phyloP scores from a whole-genome alignment of 495 filamentous ascomycete genomes.

The Aspergillus baeticus region DNA sequence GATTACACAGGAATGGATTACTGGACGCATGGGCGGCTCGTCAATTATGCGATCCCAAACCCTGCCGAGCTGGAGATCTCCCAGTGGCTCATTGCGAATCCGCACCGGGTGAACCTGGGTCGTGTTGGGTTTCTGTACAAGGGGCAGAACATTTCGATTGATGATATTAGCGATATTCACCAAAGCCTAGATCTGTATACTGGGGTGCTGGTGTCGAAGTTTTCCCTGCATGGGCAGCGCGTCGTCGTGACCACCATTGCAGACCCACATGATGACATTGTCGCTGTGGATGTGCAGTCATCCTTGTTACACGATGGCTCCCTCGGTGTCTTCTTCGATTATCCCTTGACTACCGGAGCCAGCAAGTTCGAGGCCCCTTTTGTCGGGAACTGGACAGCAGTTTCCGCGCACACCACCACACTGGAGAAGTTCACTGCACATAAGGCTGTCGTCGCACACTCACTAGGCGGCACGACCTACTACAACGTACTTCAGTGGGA shows the following conservation, averaged over 20 bases:
- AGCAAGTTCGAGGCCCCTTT: conserved; percentile 15
- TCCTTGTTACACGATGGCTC: background rate
- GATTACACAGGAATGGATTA: conserved; percentile 19
- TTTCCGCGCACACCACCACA: background rate
- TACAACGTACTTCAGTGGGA: conserved; percentile 2
- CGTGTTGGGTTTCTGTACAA: conserved; percentile 16
- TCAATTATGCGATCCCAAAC: conserved; percentile 20
- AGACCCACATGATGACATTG: background rate
- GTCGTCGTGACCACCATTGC: background rate
- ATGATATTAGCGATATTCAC: conserved; percentile 1
- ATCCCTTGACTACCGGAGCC: conserved; percentile 8
- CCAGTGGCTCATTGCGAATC: conserved; percentile 20
- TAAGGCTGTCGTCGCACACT: background rate
- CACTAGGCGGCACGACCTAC: conserved; percentile 3
- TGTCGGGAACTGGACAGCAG: conserved; percentile 7
- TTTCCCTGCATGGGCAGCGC: conserved; percentile 7
- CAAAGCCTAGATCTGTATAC: conserved; percentile 17
- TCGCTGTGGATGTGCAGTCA: conserved; percentile 5
- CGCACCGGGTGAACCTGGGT: conserved; percentile 17
- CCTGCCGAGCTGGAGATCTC: conserved; percentile 16
- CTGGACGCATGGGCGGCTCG: conserved; percentile 19
- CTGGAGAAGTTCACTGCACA: background rate
- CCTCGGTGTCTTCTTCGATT: conserved; percentile 11
- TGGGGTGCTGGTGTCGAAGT: conserved; percentile 8
- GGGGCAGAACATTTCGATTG: conserved; percentile 7